phyloP scores from a whole-genome alignment of 352 stramenopile genomes.

The Thraustochytrium sp. region DNA sequence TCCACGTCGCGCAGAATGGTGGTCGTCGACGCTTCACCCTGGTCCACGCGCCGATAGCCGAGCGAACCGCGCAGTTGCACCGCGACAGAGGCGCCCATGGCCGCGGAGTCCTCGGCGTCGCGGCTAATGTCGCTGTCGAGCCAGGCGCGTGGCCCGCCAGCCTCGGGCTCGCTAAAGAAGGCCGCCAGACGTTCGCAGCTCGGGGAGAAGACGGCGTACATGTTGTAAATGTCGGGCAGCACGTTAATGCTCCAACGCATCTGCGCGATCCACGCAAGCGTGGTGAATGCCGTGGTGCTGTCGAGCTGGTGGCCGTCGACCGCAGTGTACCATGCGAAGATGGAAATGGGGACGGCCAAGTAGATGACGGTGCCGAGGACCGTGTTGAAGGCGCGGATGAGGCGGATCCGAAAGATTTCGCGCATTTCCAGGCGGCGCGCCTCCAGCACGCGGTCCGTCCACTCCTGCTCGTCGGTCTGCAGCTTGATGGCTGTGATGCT shows the following conservation, averaged over 20 bases:
- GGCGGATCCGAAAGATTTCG: not conserved
- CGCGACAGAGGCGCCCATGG: too few species aligned
- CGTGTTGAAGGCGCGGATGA: not conserved
- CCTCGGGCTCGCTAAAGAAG: not conserved
- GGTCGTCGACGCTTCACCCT: not conserved
- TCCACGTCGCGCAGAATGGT: not conserved
- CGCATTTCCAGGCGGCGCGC: constrained; percentile 15
- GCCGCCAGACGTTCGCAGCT: not conserved
- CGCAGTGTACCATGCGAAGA: constrained; percentile 9
- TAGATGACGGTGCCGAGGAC: not conserved
- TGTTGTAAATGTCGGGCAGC: constrained; percentile 42
- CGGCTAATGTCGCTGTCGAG: not conserved
- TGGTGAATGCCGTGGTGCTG: constrained; percentile 30
- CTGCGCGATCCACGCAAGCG: constrained; percentile 40
- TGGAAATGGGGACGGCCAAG: not conserved
- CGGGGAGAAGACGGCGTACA: constrained; percentile 9
- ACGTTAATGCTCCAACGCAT: constrained; percentile 44
- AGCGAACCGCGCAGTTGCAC: not conserved
- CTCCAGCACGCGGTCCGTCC: not conserved
- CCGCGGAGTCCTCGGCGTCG: not conserved
- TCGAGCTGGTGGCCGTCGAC: constrained; percentile 1
- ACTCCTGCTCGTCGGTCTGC: constrained; percentile 7
- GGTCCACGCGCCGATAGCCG: not conserved
- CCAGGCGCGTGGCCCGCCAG: not conserved
- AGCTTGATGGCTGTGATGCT: constrained; percentile 34